Evolutionary conservation across 345 rosid species (phyloP).

Genomic region (Fremontodendron californicum): DNA sequence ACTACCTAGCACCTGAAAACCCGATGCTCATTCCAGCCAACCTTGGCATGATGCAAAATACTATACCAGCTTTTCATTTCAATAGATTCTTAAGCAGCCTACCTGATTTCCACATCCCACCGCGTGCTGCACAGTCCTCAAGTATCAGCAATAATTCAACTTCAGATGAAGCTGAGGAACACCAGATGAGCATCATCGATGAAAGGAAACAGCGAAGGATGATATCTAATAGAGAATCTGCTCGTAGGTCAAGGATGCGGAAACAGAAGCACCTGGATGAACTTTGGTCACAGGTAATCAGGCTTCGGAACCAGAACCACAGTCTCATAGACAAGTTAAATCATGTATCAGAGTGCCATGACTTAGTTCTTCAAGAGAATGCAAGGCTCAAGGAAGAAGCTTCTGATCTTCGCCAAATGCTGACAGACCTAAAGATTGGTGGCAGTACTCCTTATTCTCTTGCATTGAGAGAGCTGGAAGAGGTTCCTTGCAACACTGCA

Average conservation of each 20-base stretch:
- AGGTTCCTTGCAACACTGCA: conserved; percentile 43
- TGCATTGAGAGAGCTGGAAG: conserved; percentile 50
- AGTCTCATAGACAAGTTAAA: conserved; percentile 63
- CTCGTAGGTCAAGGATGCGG: conserved; percentile 93
- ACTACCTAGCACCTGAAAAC: conserved; percentile 41
- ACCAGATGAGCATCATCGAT: conserved; percentile 57
- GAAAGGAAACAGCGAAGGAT: conserved; percentile 92
- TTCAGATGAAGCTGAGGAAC: conserved; percentile 74
- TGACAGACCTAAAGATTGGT: conserved; percentile 44
- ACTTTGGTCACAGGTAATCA: conserved; percentile 75
- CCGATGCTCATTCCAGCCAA: conserved; percentile 26
- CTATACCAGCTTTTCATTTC: conserved; percentile 41
- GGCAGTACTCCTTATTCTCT: conserved; percentile 41
- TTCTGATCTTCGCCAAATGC: conserved; percentile 68
- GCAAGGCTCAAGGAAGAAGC: conserved; percentile 75
- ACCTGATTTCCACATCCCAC: conserved; percentile 32
- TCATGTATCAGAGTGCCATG: conserved; percentile 60
- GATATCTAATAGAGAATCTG: conserved; percentile 96
- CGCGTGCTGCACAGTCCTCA: conserved; percentile 35
- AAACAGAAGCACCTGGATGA: conserved; percentile 95
- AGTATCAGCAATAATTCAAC: conserved; percentile 68
- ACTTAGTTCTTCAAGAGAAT: conserved; percentile 64
- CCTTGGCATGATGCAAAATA: conserved; percentile 33
- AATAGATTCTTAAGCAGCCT: conserved; percentile 36
- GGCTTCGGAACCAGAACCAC: conserved; percentile 70